Evolutionary conservation across 2,329 filamentous ascomycete genomes (phyloP).

Genomic region (Fusarium proliferatum): DNA sequence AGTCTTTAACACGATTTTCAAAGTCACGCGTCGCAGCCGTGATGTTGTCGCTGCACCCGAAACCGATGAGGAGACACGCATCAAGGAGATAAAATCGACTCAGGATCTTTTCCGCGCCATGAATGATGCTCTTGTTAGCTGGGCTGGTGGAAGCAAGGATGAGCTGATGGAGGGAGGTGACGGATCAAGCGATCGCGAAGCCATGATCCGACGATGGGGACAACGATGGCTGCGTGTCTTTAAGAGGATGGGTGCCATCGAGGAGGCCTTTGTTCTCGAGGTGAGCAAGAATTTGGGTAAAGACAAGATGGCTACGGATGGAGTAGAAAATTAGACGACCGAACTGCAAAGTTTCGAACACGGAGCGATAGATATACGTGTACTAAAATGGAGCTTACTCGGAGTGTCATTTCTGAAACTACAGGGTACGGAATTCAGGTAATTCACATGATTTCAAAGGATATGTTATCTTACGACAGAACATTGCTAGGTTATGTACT

Average conservation of each 20-base stretch:
- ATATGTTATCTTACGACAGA: neutral
- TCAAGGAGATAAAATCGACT: slow-evolving; percentile 78
- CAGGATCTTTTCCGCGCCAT: slow-evolving; percentile 83
- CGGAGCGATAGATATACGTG: neutral
- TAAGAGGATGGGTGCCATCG: slow-evolving; percentile 81
- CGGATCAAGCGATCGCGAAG: slow-evolving; percentile 67
- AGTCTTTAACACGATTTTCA: slow-evolving; percentile 86
- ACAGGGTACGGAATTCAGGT: neutral
- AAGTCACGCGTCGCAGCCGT: slow-evolving; percentile 87
- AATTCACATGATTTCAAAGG: neutral
- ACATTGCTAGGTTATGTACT: neutral
- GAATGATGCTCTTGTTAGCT: slow-evolving; percentile 78
- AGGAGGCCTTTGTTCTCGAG: slow-evolving; percentile 73
- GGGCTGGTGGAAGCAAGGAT: slow-evolving; percentile 79
- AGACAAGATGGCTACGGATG: slow-evolving; percentile 35
- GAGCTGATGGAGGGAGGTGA: slow-evolving; percentile 77
- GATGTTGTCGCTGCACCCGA: slow-evolving; percentile 77
- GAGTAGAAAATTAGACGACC: slow-evolving; percentile 34
- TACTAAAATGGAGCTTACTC: slow-evolving; percentile 23
- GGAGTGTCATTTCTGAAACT: neutral
- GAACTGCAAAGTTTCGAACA: slow-evolving; percentile 25
- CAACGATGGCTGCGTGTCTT: slow-evolving; percentile 89
- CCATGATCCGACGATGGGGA: slow-evolving; percentile 82
- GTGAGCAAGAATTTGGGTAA: slow-evolving; percentile 41
- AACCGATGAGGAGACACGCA: slow-evolving; percentile 73